Conservation (phyloP, 148 eudicot species). For the Vaccinium myrtillus region DNA sequence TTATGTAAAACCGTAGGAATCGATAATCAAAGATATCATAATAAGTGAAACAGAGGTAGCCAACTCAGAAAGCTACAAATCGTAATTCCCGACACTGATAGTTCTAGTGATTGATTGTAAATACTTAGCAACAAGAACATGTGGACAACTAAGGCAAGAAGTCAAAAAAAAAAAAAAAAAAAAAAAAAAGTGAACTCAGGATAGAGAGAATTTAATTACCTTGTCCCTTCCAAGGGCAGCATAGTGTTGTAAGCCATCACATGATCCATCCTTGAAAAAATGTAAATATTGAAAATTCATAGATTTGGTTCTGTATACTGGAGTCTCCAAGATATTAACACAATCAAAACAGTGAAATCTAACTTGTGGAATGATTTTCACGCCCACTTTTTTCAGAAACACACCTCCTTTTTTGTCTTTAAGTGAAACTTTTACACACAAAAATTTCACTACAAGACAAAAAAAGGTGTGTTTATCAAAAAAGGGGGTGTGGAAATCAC, state of each 20-base stretch:
- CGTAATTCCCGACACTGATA: not conserved
- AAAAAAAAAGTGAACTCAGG: not conserved
- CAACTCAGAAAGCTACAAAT: not conserved
- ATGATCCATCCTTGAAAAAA: slow-evolving; percentile 80
- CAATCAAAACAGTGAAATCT: no score
- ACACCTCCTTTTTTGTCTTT: no score
- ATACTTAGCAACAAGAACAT: not conserved
- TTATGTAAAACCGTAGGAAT: not conserved
- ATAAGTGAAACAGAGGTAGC: not conserved
- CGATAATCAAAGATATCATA: not conserved
- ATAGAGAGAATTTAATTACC: slow-evolving; percentile 44
- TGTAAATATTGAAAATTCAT: not conserved
- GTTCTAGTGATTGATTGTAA: not conserved
- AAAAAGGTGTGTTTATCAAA: no score
- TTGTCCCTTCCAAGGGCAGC: slow-evolving; percentile 99
- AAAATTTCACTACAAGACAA: no score
- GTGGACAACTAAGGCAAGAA: not conserved
- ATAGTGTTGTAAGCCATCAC: slow-evolving; percentile 92
- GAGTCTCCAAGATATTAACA: no score
- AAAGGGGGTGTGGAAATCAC: no score
- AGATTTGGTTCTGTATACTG: not conserved
- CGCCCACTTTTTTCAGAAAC: no score
- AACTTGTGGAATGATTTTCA: no score
- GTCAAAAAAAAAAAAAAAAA: not conserved
- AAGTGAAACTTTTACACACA: no score